phyloP scores from a whole-genome alignment of 1,284 basidiomycete species.

The Flammula alnicola region DNA sequence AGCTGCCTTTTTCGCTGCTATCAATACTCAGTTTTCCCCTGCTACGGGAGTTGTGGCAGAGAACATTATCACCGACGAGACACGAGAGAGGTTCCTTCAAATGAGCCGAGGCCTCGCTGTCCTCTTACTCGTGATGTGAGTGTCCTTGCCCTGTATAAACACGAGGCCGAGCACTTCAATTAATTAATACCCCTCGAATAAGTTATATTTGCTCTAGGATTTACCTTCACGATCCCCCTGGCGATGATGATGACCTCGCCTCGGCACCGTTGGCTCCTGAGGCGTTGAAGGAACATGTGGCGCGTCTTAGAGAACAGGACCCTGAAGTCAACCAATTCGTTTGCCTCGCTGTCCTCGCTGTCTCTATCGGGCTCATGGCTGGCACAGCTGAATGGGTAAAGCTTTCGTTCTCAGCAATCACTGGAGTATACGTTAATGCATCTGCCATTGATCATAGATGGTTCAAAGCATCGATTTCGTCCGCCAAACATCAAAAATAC shows the following conservation, averaged over 20 bases:
- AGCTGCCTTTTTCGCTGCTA: constrained; percentile 65
- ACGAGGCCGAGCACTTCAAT: neutral
- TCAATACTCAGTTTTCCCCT: constrained; percentile 43
- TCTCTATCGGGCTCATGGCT: constrained; percentile 64
- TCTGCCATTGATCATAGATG: constrained; percentile 41
- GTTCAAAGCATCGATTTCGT: constrained; percentile 65
- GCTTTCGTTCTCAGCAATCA: constrained; percentile 9
- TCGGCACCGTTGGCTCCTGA: constrained; percentile 48
- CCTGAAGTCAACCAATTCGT: constrained; percentile 67
- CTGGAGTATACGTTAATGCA: neutral
- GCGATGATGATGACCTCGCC: constrained; percentile 50
- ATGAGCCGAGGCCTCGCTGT: constrained; percentile 68
- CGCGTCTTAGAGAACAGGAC: constrained; percentile 43
- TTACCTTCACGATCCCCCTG: constrained; percentile 71
- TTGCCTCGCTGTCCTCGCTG: constrained; percentile 53
- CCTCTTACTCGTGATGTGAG: constrained; percentile 62
- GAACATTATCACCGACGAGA: constrained; percentile 46
- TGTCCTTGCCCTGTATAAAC: constrained; percentile 2
- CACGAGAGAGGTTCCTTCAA: constrained; percentile 51
- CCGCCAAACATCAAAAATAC: constrained; percentile 43
- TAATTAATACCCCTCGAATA: neutral
- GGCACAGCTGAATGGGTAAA: constrained; percentile 70
- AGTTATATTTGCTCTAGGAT: constrained; percentile 69
- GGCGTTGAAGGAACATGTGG: constrained; percentile 48
- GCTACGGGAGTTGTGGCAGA: constrained; percentile 26